Evolutionary conservation across 345 rosid species (phyloP).

Genomic region (Noccaea caerulescens): DNA sequence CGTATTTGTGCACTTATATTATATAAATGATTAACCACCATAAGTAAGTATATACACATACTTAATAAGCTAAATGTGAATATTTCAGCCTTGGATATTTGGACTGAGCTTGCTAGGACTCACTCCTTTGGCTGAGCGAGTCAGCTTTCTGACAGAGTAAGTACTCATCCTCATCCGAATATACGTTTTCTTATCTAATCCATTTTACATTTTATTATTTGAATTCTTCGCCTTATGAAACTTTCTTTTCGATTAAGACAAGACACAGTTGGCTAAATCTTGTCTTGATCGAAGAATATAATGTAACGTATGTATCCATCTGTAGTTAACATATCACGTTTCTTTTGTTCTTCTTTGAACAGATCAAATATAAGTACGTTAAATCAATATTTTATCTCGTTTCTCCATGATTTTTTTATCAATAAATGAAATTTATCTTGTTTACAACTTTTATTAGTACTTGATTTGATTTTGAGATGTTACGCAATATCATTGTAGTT

Average conservation of each 20-base stretch:
- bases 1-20: background rate
- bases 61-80: slow-evolving; percentile 12
- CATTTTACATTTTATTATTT: slow-evolving; percentile 28
- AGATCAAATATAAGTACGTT: background rate
- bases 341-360: too few species aligned
- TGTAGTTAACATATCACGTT: slow-evolving; percentile 1
- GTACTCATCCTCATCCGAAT: slow-evolving; percentile 34
- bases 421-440: background rate
- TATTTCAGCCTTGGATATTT: slow-evolving; percentile 81
- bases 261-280: background rate
- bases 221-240: background rate
- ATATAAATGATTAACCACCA: background rate
- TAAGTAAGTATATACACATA: background rate
- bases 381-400: background rate
- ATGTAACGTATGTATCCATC: background rate
- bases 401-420: background rate
- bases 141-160: slow-evolving; percentile 98
- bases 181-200: background rate
- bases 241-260: slow-evolving; percentile 25
- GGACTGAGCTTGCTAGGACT: slow-evolving; percentile 86
- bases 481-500: slow-evolving; percentile 3
- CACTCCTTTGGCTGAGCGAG: slow-evolving; percentile 90
- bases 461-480: background rate
- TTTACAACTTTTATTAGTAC: slow-evolving; percentile 12
- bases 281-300: too few species aligned